Evolutionary conservation across 306 rosid species (phyloP).

Genomic region (Acmispon strigosus): DNA sequence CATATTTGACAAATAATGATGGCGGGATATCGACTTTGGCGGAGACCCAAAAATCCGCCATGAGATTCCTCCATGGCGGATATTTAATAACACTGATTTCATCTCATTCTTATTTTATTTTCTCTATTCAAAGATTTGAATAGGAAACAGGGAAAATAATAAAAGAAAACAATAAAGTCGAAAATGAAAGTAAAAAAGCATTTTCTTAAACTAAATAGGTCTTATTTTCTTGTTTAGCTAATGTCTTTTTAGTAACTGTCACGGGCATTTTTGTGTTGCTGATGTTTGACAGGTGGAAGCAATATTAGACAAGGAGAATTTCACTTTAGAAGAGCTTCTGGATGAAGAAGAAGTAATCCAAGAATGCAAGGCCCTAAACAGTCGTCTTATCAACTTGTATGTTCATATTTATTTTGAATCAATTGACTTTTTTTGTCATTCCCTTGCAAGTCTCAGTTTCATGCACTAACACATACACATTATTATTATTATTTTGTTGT

Average conservation of each 20-base stretch:
- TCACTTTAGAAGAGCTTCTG: conserved; percentile 92
- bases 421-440: background rate
- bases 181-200: too few species aligned
- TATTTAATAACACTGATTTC: too few species aligned
- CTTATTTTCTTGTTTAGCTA: background rate
- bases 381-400: conserved; percentile 94
- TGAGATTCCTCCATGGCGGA: too few species aligned
- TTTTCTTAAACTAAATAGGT: too few species aligned
- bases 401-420: conserved; percentile 10
- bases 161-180: too few species aligned
- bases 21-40: too few species aligned
- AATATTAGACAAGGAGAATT: conserved; percentile 84
- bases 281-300: conserved; percentile 68
- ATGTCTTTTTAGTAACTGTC: background rate
- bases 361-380: conserved; percentile 98
- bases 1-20: too few species aligned
- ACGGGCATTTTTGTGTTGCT: background rate
- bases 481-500: background rate
- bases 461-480: background rate
- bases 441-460: background rate
- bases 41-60: too few species aligned
- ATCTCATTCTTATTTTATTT: too few species aligned
- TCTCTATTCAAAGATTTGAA: too few species aligned
- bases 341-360: conserved; percentile 99
- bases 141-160: too few species aligned